These are phyloP conservation scores for Marasmius sp. DNA, from an alignment of 1,284 basidiomycete species.

Conservation along the genomic window DNA sequence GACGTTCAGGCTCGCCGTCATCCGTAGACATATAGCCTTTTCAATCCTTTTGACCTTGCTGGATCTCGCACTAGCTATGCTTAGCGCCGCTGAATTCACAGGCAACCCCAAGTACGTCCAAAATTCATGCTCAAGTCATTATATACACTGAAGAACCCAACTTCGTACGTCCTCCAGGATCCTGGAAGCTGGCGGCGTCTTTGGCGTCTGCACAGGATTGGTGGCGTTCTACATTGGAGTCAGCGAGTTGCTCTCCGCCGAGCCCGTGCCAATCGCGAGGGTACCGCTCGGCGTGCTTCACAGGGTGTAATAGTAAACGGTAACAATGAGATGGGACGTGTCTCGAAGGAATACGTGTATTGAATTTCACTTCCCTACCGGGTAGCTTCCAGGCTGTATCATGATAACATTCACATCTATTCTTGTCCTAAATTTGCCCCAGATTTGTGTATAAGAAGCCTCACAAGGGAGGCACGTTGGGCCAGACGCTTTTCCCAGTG, in stretches of 20 bases:
- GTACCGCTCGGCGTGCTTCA: slow-evolving; percentile 8
- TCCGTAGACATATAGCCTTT: background rate
- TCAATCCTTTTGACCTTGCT: background rate
- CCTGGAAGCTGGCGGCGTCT: slow-evolving; percentile 65
- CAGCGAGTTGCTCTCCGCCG: slow-evolving; percentile 49
- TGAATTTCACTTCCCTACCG: background rate
- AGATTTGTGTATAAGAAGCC: slow-evolving; percentile 36
- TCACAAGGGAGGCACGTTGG: slow-evolving; percentile 52
- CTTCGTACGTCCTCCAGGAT: slow-evolving; percentile 28
- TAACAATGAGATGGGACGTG: background rate
- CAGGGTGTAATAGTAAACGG: background rate
- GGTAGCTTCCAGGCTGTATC: no score
- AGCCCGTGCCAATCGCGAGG: slow-evolving; percentile 4
- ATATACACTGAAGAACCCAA: background rate
- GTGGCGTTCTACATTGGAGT: slow-evolving; percentile 70
- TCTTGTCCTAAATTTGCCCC: background rate
- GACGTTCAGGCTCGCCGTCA: slow-evolving; percentile 2
- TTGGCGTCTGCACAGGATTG: slow-evolving; percentile 69
- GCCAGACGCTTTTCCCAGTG: slow-evolving; percentile 51
- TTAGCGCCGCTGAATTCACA: background rate
- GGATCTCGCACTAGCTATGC: no score
- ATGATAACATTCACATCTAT: background rate
- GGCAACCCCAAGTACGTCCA: background rate
- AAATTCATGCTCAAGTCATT: background rate
- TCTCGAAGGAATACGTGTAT: background rate